A percentile compares a stretch with the other conserved stretches of the same genome.
phyloP scores from a whole-genome alignment of 441 rosid genomes.

The Biscutella laevigata region DNA sequence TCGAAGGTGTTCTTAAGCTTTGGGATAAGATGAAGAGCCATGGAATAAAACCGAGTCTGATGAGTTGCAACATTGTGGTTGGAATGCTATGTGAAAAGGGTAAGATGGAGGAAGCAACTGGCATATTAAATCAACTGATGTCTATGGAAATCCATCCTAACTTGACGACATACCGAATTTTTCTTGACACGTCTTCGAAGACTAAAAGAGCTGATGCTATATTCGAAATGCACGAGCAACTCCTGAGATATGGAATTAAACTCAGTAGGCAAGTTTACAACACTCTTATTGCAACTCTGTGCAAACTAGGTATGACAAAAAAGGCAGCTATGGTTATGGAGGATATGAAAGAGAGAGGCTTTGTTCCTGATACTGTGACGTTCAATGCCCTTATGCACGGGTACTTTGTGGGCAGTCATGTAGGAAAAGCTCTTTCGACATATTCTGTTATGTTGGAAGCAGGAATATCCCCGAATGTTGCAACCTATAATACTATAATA shows the following conservation, averaged over 20 bases:
- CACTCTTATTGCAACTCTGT: constrained; percentile 52
- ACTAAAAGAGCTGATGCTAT: constrained; percentile 46
- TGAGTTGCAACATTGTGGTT: constrained; percentile 57
- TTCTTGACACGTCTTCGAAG: constrained; percentile 55
- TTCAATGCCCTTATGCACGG: constrained; percentile 79
- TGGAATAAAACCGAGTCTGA: constrained; percentile 49
- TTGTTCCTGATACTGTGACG: constrained; percentile 42
- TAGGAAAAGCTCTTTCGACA: constrained; percentile 40
- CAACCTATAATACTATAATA: constrained; percentile 67
- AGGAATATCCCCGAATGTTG: constrained; percentile 49
- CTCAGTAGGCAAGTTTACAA: constrained; percentile 52
- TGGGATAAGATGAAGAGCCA: constrained; percentile 66
- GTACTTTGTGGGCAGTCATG: constrained; percentile 49
- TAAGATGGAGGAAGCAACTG: constrained; percentile 43
- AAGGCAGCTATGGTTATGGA: constrained; percentile 51
- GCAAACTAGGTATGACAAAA: constrained; percentile 75
- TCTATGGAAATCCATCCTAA: constrained; percentile 44
- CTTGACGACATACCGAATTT: constrained; percentile 34
- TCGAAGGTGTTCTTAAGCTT: constrained; percentile 44
- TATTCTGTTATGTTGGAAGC: constrained; percentile 43
- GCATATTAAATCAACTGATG: constrained; percentile 47
- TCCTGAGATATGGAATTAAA: constrained; percentile 47
- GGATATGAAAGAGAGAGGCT: constrained; percentile 50
- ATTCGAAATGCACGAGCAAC: constrained; percentile 49
- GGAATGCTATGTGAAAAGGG: constrained; percentile 48